phyloP scores from a whole-genome alignment of 371 early-diverging fungal genomes.

The Mucor indicus region DNA sequence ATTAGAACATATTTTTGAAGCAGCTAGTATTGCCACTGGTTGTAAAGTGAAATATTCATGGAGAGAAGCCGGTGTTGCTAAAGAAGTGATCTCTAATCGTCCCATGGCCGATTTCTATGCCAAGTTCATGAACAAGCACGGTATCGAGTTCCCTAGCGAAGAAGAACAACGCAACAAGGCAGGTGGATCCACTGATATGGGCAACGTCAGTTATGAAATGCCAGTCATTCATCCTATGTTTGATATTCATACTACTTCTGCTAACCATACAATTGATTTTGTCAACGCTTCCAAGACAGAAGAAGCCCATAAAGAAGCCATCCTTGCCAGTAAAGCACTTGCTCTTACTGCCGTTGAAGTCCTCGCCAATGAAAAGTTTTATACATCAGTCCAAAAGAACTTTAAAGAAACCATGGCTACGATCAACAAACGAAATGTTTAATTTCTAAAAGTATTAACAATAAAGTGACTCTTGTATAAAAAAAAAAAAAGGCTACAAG shows the following conservation, averaged over 20 bases:
- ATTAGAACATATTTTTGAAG: constrained; percentile 58
- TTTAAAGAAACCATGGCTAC: constrained; percentile 12
- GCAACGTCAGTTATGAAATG: constrained; percentile 60
- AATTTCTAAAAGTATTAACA: no score
- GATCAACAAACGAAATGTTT: no score
- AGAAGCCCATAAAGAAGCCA: constrained; percentile 59
- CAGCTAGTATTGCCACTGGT: constrained; percentile 72
- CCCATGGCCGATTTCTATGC: constrained; percentile 58
- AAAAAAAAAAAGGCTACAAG: no score
- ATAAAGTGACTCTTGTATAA: no score
- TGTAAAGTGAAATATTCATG: constrained; percentile 63
- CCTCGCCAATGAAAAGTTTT: constrained; percentile 15
- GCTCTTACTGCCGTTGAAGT: constrained; percentile 24
- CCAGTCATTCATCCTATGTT: constrained; percentile 51
- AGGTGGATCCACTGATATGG: constrained; percentile 73
- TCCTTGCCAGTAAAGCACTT: constrained; percentile 26
- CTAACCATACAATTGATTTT: constrained; percentile 70
- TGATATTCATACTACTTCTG: constrained; percentile 39
- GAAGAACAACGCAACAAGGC: constrained; percentile 35
- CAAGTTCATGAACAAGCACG: constrained; percentile 47
- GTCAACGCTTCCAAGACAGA: constrained; percentile 54
- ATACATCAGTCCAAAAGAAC: constrained; percentile 14
- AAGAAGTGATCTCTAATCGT: constrained; percentile 53
- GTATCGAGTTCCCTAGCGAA: constrained; percentile 37
- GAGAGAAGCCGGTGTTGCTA: constrained; percentile 44